Evolutionary conservation across 1,284 basidiomycete genomes (phyloP).

Genomic region (Fomes fomentarius): DNA sequence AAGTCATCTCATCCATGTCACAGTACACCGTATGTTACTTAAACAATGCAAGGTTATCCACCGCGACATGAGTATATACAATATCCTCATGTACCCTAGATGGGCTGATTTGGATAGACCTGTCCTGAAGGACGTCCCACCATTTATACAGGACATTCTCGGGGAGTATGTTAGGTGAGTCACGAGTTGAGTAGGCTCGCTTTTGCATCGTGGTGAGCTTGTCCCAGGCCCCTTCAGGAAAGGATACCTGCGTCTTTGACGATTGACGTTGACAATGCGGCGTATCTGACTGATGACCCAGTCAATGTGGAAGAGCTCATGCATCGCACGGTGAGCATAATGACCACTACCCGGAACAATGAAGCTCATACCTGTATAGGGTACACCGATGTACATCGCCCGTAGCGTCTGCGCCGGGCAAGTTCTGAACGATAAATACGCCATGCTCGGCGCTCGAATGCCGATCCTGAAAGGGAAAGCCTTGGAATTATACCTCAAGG

Average conservation of each 20-base stretch:
- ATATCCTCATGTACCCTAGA: conserved; percentile 12
- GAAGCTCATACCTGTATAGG: conserved; percentile 1
- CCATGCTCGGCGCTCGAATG: background rate
- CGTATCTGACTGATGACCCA: background rate
- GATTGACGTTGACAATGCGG: background rate
- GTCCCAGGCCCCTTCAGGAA: background rate
- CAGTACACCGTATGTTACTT: conserved; percentile 6
- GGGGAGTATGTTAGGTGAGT: background rate
- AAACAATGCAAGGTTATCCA: background rate
- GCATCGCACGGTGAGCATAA: background rate
- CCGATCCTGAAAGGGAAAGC: background rate
- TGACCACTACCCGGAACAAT: background rate
- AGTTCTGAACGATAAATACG: no score
- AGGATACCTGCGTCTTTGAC: background rate
- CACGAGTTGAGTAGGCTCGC: no score
- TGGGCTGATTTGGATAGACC: background rate
- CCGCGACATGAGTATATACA: conserved; percentile 12
- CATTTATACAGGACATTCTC: background rate
- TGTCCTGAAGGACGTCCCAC: background rate
- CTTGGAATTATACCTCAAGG: background rate
- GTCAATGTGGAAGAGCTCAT: background rate
- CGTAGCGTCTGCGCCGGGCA: conserved; percentile 1
- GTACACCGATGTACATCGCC: conserved; percentile 13
- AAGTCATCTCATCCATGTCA: background rate
- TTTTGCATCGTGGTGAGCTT: background rate